Base-by-base conservation (phyloP, 1,284 basidiomycete species). In the Marasmius tenuissimus region DNA sequence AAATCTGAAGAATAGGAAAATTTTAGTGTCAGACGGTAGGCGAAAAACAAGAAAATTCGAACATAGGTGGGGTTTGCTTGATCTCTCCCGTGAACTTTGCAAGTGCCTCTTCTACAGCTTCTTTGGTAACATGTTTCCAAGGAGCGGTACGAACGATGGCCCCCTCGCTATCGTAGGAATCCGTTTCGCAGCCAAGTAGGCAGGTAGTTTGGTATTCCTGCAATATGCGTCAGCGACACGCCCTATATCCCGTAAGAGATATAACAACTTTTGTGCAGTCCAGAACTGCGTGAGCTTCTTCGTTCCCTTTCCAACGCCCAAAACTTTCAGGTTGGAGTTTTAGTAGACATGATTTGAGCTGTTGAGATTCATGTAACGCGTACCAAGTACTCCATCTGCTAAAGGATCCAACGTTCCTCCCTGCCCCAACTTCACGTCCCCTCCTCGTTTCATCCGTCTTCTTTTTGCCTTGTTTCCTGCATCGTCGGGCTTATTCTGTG, bases 401-500 rank as follows among this genome's bases (percentile, higher is more conserved):
- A 99, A 82, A 11, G 97, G 97, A 78, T 99, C 97, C 51, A 99
- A 80, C 3, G 97, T 99, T 16, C 96, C 96, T 51, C 94, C 94
- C 75, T 96, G 94, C 1, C 95, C 95, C 52, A 96, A 84, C 75
- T 97, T 97, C 57, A 94, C 71, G 5, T 81, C 81, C 50, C 78
- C 76, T 27, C 74, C 78, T 59, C 74, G 76, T 64, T 76, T 83
- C 3, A 57, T 57, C 73, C 76, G 60, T 69, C 73, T 60, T 76
- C 73, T 63, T 69, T 69, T 65, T 67, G 73, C 51, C 69, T 75
- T 69, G 70, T 76, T 62, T 61, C 72, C 64, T 72, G 16, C 71
- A 63, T 76, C 79, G 61, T 78, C 81, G 14, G 86, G 73, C 69
- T 87, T 86, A 48, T 78, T 77, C 11, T 75, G 74, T 34, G 85